Percentiles rank a stretch among this genome's conserved stretches.
Evolutionary conservation across 2,329 filamentous ascomycete species (phyloP).

Genomic region (Ascochyta clinopodiicola): DNA sequence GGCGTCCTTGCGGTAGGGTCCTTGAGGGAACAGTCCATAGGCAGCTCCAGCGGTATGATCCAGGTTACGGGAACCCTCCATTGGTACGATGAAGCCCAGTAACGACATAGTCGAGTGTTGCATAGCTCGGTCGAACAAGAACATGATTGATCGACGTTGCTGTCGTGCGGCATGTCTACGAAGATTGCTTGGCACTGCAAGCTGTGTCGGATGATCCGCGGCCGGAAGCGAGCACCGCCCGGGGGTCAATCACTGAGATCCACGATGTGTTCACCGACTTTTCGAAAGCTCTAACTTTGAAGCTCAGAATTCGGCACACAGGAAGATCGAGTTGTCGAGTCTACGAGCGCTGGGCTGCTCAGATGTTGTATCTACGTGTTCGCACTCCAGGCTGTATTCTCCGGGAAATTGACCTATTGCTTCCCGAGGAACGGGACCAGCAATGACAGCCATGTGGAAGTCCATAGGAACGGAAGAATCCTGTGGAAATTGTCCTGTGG

Average conservation of each 20-base stretch:
- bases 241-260: slow-evolving; percentile 24
- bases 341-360: slow-evolving; percentile 35
- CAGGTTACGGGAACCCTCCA: slow-evolving; percentile 1
- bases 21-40: background rate
- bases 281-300: slow-evolving; percentile 35
- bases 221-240: slow-evolving; percentile 27
- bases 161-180: slow-evolving; percentile 27
- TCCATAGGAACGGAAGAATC: slow-evolving; percentile 28
- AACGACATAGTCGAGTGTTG: slow-evolving; percentile 19
- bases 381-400: background rate
- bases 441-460: slow-evolving; percentile 26
- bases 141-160: slow-evolving; percentile 38
- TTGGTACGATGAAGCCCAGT: slow-evolving; percentile 3
- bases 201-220: slow-evolving; percentile 21
- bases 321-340: slow-evolving; percentile 33
- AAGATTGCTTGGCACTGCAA: slow-evolving; percentile 26
- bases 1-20: background rate
- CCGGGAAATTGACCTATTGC: slow-evolving; percentile 5
- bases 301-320: slow-evolving; percentile 36
- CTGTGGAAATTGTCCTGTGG: slow-evolving; percentile 27
- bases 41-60: background rate
- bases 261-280: slow-evolving; percentile 30
- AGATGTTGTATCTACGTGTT: slow-evolving; percentile 10
- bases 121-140: slow-evolving; percentile 31
- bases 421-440: slow-evolving; percentile 16